Conservation (phyloP, 345 rosid genomes). For the Ailanthus altissimus region DNA sequence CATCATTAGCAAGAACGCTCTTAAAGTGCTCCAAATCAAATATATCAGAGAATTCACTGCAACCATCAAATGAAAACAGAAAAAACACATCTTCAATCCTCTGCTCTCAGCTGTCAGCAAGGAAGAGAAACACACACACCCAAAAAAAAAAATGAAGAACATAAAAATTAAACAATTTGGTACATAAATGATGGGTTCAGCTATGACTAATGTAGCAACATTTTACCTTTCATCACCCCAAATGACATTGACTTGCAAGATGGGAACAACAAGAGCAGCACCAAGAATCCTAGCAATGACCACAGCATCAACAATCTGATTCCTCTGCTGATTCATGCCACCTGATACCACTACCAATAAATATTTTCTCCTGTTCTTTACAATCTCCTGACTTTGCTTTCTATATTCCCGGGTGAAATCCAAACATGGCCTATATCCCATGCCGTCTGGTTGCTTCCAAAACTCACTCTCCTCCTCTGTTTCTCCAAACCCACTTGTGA, state of each 20-base stretch:
- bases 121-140: no score
- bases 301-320: constrained; percentile 97
- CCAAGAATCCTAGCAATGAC: constrained; percentile 95
- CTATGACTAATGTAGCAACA: background rate
- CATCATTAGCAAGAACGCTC: constrained; percentile 70
- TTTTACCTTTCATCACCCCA: constrained; percentile 99
- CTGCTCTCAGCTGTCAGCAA: background rate
- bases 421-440: constrained; percentile 85
- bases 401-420: constrained; percentile 54
- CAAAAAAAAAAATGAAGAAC: background rate
- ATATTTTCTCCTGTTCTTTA: constrained; percentile 56
- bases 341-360: constrained; percentile 91
- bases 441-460: constrained; percentile 96
- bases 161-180: background rate
- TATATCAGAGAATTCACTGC: constrained; percentile 96
- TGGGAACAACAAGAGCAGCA: constrained; percentile 92
- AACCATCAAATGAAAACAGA: constrained; percentile 26
- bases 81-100: background rate
- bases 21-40: constrained; percentile 93
- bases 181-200: background rate
- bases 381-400: constrained; percentile 43
- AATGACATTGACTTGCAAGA: constrained; percentile 90
- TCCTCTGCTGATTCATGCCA: constrained; percentile 97
- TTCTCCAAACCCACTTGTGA: constrained; percentile 18
- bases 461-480: constrained; percentile 47